Percentiles rank a stretch among this genome's conserved stretches.
These are phyloP conservation scores for Warburgia ugandensis DNA, from an alignment of 164 flowering plant genomes.

Conservation along the genomic window DNA sequence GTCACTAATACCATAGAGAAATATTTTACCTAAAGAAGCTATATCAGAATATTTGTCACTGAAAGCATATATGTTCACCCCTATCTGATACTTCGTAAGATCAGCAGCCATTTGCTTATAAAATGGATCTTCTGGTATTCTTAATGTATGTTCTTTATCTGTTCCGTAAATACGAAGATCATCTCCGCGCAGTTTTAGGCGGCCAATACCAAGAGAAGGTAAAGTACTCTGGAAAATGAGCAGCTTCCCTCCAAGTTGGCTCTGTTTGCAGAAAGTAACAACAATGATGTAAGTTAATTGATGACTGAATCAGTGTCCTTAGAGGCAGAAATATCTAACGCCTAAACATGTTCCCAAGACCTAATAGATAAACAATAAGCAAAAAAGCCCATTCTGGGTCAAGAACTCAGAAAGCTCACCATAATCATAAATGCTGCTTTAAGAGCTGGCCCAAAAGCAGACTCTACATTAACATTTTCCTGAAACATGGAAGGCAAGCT, in stretches of 20 bases:
- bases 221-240: slow-evolving; percentile 77
- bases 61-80: slow-evolving; percentile 73
- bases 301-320: no score
- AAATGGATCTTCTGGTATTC: slow-evolving; percentile 87
- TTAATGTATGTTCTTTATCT: slow-evolving; percentile 72
- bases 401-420: no score
- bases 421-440: slow-evolving; percentile 87
- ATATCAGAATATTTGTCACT: slow-evolving; percentile 95
- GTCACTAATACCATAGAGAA: not conserved
- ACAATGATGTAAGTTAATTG: no score
- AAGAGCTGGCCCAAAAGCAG: slow-evolving; percentile 98
- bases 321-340: no score
- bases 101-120: slow-evolving; percentile 99
- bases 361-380: no score
- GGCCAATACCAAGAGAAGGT: slow-evolving; percentile 94
- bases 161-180: slow-evolving; percentile 90
- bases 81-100: slow-evolving; percentile 78
- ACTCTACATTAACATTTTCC: slow-evolving; percentile 78
- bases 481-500: slow-evolving; percentile 93
- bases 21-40: slow-evolving; percentile 73
- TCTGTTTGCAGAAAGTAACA: slow-evolving; percentile 45
- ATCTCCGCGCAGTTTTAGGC: slow-evolving; percentile 87
- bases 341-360: no score
- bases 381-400: no score
- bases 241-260: slow-evolving; percentile 93